These are phyloP conservation scores for Corynascus novoguineensis DNA, from an alignment of 495 filamentous ascomycete genomes.

Conservation along the genomic window DNA sequence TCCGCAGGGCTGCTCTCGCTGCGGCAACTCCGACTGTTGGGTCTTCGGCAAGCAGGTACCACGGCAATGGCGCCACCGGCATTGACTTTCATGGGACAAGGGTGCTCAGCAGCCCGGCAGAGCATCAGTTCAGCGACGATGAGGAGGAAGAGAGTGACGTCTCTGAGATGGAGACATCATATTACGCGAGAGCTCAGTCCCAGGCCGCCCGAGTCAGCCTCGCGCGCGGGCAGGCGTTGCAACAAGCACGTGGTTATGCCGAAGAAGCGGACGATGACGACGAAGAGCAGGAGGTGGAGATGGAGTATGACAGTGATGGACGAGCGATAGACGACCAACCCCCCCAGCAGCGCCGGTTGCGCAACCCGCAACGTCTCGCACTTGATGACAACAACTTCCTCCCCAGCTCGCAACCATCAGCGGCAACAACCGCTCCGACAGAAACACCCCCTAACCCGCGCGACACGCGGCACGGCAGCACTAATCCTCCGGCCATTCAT, in stretches of 20 bases:
- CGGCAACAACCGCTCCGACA: not conserved
- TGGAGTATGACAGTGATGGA: not conserved
- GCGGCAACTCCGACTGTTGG: slow-evolving; percentile 10
- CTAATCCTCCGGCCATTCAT: not conserved
- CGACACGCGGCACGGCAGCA: not conserved
- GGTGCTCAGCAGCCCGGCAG: not conserved
- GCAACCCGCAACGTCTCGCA: slow-evolving; percentile 1
- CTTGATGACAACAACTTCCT: not conserved
- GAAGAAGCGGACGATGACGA: slow-evolving; percentile 17
- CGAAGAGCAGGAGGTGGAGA: slow-evolving; percentile 16
- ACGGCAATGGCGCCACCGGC: not conserved
- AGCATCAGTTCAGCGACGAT: slow-evolving; percentile 7
- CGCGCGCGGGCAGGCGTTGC: not conserved
- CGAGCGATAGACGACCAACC: not conserved
- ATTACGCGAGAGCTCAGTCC: slow-evolving; percentile 18
- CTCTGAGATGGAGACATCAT: slow-evolving; percentile 19
- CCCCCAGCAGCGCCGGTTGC: slow-evolving; percentile 7
- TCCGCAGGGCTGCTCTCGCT: slow-evolving; percentile 14
- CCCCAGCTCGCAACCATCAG: not conserved
- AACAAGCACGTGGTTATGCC: slow-evolving; percentile 11
- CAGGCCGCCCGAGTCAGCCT: slow-evolving; percentile 9
- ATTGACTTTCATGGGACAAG: not conserved
- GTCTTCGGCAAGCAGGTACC: not conserved
- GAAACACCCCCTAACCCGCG: slow-evolving; percentile 6
- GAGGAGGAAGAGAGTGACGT: slow-evolving; percentile 21